phyloP scores from a whole-genome alignment of 306 rosid species.

The Gastrolobium bilobum region DNA sequence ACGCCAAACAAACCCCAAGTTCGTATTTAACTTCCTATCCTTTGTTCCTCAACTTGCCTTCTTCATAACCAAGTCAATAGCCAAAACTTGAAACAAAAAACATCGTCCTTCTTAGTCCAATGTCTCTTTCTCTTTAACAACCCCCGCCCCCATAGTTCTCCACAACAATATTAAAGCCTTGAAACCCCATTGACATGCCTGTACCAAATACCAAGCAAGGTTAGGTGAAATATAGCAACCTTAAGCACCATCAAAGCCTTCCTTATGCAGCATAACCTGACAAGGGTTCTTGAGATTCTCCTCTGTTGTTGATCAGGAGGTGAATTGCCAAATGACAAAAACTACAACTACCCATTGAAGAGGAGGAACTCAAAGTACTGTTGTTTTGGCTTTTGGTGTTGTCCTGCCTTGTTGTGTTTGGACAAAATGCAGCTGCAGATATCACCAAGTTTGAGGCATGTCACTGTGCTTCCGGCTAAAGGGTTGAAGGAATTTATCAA shows the following conservation, averaged over 20 bases:
- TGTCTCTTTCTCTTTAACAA: conserved; percentile 92
- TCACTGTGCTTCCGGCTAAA: conserved; percentile 84
- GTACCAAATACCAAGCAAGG: conserved; percentile 88
- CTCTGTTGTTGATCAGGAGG: conserved; percentile 54
- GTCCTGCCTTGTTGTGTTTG: conserved; percentile 26
- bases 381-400: conserved; percentile 5
- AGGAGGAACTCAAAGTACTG: conserved; percentile 29
- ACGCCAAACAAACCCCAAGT: conserved; percentile 54
- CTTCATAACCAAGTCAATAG: conserved; percentile 75
- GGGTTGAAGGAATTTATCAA: conserved; percentile 89
- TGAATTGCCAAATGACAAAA: conserved; percentile 55
- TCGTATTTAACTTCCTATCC: conserved; percentile 6
- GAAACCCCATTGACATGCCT: conserved; percentile 50
- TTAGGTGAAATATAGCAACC: conserved; percentile 87
- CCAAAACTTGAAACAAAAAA: conserved; percentile 59
- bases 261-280: conserved; percentile 58
- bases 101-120: conserved; percentile 66
- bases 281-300: conserved; percentile 55
- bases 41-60: conserved; percentile 56
- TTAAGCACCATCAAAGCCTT: conserved; percentile 61
- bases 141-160: conserved; percentile 50
- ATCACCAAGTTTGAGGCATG: conserved; percentile 93
- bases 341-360: background rate
- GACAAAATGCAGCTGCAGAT: conserved; percentile 85
- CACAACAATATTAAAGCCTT: conserved; percentile 36